Base-by-base conservation (phyloP, 768 basidiomycete genomes). In the Serpula lacrymans region DNA sequence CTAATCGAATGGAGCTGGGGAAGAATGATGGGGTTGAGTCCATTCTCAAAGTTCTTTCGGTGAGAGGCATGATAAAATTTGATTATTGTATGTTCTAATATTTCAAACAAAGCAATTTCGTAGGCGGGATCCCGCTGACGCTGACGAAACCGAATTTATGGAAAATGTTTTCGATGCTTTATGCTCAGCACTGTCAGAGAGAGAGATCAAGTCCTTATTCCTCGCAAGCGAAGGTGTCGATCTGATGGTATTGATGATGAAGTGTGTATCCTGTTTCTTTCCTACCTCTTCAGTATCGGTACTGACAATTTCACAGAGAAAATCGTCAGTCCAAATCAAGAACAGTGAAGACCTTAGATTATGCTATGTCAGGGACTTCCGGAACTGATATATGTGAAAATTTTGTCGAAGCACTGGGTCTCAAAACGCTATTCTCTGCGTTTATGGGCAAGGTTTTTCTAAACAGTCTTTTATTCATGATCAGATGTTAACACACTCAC, bases 391-490 rank as follows among this genome's bases (percentile, higher is more conserved):
- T 81, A 9, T 96, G 93, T 59, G 81, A 86, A 55, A 75, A 78
- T 24, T 98, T 99, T 53, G 78, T 99, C 7, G 91, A 95, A 42
- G 84, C 80, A 1, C 65, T 84, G 1, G 96, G 95, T 1, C 67
- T 99, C 30, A 97, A 93, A 65, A 86, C 83, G 1, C 63, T 99
- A 31, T 99, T 98, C 58, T 76, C 88, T 1, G 78, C 83, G 0
- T 84, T 98, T 45, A 95, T 98, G 91, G 88, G 91, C 61, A 95
- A 95, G 77, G 91, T 90, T n/a, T n/a, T n/a, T n/a, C n/a, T n/a
- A n/a, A n/a, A n/a, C 42, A 43, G 68, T 42, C 22, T n/a, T 12
- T 10, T 35, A 14, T 14, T 38, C 33, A 11, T 1, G 20, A 34
- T 41, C 20, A 25, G 7, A 44, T 17, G 9, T 33, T 10, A 18